Base-by-base conservation (phyloP, 306 rosid genomes). In the Ziziphus jujuba region DNA sequence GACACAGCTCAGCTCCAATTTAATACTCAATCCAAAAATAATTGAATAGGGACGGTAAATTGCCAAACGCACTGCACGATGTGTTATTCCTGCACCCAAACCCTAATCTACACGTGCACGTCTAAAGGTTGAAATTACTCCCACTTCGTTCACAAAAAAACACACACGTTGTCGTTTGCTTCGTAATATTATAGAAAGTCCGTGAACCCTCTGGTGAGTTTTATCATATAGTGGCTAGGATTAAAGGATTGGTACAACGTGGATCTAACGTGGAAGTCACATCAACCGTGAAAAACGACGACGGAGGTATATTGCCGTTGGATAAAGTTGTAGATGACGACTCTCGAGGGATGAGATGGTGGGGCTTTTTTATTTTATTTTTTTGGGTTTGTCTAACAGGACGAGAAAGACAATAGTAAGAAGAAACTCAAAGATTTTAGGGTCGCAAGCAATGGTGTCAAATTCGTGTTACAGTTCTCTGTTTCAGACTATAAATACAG, bases 401-500 rank as follows among this genome's bases (percentile, higher is more conserved):
- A 23, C 11, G 38, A 62, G 0, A 40, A 40, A 36, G 14, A 11
- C 45, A 10, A 40, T 7, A 7, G 12, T 8, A 0, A 12, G 2
- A 40, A 40, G 45, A 40, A 40, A 40, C 45, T 40, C 13, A 7
- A 3, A 40, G 11, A 9, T 40, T 10, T 40, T 9, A 28, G 25
- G 53, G 54, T 9, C 25, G 52, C 59, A 64, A 88, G 67, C 81
- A 63, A 90, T 92, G 98, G 83, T 48, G 75, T 82, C 80, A 23
- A 76, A 40, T 71, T 70, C 53, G 67, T 54, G 61, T 38, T 61
- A 9, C 63, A 51, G 59, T 65, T 34, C 53, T 55, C 34, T 69
- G 0, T 17, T 77, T 65, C 47, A 62, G 11, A 70, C 77, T 90
- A 92, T 92, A 89, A 92, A 92, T 86, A 86, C 83, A 44, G 44